These are phyloP conservation scores for Chlorophyllum brunneum DNA, from an alignment of 768 basidiomycete species.

Conservation along the genomic window DNA sequence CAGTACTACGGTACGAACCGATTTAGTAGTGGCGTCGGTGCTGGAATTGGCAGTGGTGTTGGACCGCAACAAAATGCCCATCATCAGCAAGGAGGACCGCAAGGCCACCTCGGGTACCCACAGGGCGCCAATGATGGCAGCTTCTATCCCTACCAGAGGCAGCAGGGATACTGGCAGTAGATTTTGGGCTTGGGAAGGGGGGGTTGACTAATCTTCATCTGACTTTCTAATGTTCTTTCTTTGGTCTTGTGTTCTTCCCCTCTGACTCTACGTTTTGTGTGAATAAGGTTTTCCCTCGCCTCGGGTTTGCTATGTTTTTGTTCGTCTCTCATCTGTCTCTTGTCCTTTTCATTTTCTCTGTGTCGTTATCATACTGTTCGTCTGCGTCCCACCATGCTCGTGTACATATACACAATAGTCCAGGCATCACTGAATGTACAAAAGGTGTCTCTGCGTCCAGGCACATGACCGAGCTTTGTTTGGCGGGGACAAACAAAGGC, in stretches of 20 bases:
- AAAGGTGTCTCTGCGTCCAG: slow-evolving; percentile 8
- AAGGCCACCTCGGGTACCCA: slow-evolving; percentile 58
- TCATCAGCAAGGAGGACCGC: slow-evolving; percentile 44
- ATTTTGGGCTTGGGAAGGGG: background rate
- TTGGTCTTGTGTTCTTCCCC: background rate
- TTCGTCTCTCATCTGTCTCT: background rate
- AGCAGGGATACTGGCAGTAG: slow-evolving; percentile 62
- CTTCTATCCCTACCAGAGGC: slow-evolving; percentile 74
- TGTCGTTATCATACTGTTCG: slow-evolving; percentile 3
- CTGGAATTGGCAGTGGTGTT: slow-evolving; percentile 31
- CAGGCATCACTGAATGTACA: slow-evolving; percentile 12
- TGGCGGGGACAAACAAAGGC: slow-evolving; percentile 18
- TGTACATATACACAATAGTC: slow-evolving; percentile 9
- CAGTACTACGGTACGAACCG: slow-evolving; percentile 48
- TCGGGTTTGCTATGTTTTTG: slow-evolving; percentile 4
- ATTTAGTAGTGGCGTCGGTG: slow-evolving; percentile 34
- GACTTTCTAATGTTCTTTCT: background rate
- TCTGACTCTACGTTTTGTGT: background rate
- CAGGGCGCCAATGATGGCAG: slow-evolving; percentile 61
- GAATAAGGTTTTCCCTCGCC: slow-evolving; percentile 1
- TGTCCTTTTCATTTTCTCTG: background rate
- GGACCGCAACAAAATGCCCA: slow-evolving; percentile 39
- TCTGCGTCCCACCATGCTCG: slow-evolving; percentile 1
- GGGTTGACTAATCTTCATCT: background rate
- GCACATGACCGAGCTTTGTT: slow-evolving; percentile 9